phyloP scores from a whole-genome alignment of 208 protist genomes.

The Trichomonas vaginalis region DNA sequence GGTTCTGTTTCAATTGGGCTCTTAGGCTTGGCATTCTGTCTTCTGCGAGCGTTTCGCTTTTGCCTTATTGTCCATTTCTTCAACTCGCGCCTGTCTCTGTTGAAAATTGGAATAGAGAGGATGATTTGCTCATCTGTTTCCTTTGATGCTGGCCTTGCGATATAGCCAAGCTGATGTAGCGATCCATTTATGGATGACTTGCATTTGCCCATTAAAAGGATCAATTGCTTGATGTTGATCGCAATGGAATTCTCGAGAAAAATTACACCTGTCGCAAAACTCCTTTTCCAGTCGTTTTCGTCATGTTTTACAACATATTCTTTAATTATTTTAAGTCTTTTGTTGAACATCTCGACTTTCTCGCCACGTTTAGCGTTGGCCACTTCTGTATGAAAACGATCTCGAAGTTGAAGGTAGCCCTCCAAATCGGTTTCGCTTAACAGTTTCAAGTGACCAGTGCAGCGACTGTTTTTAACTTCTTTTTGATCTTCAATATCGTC shows the following conservation, averaged over 20 bases:
- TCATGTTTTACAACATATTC: background rate
- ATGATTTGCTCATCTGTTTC: background rate
- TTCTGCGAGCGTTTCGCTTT: background rate
- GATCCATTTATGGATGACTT: background rate
- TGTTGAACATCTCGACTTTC: background rate
- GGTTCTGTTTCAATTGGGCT: background rate
- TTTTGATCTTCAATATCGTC: background rate
- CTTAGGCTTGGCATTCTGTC: background rate
- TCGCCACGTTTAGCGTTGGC: background rate
- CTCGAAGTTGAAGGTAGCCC: background rate
- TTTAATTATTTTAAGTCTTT: background rate
- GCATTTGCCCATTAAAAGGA: background rate
- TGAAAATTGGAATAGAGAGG: background rate
- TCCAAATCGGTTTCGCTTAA: background rate
- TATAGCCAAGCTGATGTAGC: background rate
- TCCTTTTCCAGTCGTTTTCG: background rate
- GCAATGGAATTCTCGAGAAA: background rate
- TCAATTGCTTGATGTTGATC: background rate
- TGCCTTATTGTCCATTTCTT: constrained; percentile 1
- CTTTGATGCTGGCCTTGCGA: background rate
- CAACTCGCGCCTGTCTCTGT: background rate
- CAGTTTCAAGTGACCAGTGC: background rate
- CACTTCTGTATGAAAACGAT: background rate
- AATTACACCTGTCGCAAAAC: background rate
- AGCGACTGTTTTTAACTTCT: background rate